Evolutionary conservation across 2,329 filamentous ascomycete genomes (phyloP), one percentile per base, ranked within the genome.

Genomic region (Epichloe festucae): DNA sequence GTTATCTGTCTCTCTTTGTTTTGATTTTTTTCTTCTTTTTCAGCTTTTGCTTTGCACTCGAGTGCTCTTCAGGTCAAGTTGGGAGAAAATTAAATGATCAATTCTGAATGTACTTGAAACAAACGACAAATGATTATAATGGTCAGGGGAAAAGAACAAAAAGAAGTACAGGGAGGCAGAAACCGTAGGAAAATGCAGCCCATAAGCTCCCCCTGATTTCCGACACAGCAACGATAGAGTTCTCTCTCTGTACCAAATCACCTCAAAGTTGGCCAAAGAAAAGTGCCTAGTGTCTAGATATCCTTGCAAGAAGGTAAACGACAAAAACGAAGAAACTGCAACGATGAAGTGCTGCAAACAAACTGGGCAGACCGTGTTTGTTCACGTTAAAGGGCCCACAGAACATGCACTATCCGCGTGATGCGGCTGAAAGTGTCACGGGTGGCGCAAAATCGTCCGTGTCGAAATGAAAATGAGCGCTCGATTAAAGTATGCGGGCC

Each of bases 91-190:
- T 62, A 65, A 67, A 68, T 70, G 73, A 70, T 75, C 70, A 76
- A 76, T 76, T 75, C 66, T 74, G 71, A 75, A 74, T 75, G 70
- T 72, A 68, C 62, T 67, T 67, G 62, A 60, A 59, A 63, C 58
- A 61, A 62, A 59, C 63, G 57, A 59, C 54, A 61, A 61, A 60
- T 57, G 62, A 57, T 58, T 67, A 63, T 62, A 62, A 62, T 48
- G 65, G 61, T 62, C 52, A 62, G 63, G 51, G 65, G 15, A 62
- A 62, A 62, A 56, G 61, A 63, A 58, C 61, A 67, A 65, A 65
- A 67, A 67, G 62, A 63, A 67, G 66, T 70, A 70, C 67, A 70
- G 62, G 61, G 34, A 61, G 65, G 65, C 64, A 58, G 58, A 59
- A 58, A 62, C 65, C 63, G 62, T 61, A 66, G 61, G 51, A 53